A percentile compares a stretch with the other conserved stretches of the same genome.
phyloP scores from a whole-genome alignment of 129 eudicot genomes.

The Calendula officinalis region DNA sequence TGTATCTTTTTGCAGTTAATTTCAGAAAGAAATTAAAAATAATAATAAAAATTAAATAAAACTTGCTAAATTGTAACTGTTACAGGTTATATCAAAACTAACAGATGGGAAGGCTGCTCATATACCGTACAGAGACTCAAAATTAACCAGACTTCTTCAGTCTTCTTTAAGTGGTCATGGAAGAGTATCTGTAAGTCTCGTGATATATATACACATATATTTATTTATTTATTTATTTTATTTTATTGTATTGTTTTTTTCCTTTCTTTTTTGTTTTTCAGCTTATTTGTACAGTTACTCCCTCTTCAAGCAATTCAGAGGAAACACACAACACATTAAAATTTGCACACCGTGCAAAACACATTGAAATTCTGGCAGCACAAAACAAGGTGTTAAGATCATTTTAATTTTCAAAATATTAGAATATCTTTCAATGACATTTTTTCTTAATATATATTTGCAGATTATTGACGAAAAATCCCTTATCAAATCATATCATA shows the following conservation, averaged over 20 bases:
- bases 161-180: conserved; percentile 90
- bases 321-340: conserved; percentile 86
- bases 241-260: background rate
- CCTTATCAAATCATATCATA: conserved; percentile 78
- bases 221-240: background rate
- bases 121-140: conserved; percentile 76
- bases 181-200: conserved; percentile 72
- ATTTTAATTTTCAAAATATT: conserved; percentile 1
- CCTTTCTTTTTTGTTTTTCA: conserved; percentile 12
- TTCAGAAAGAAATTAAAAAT: no score
- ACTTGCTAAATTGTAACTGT: conserved; percentile 6
- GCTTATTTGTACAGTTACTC: conserved; percentile 79
- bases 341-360: conserved; percentile 91
- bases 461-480: conserved; percentile 87
- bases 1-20: background rate
- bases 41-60: background rate
- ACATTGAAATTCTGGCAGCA: conserved; percentile 79
- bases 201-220: background rate
- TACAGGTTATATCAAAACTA: conserved; percentile 75
- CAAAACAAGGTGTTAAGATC: conserved; percentile 61
- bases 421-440: background rate
- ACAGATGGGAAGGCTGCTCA: conserved; percentile 73
- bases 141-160: conserved; percentile 79
- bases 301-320: conserved; percentile 78
- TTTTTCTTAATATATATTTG: conserved; percentile 16